Base-by-base conservation (phyloP, 805 yeast species). In the Yamadazyma tumulicola region DNA sequence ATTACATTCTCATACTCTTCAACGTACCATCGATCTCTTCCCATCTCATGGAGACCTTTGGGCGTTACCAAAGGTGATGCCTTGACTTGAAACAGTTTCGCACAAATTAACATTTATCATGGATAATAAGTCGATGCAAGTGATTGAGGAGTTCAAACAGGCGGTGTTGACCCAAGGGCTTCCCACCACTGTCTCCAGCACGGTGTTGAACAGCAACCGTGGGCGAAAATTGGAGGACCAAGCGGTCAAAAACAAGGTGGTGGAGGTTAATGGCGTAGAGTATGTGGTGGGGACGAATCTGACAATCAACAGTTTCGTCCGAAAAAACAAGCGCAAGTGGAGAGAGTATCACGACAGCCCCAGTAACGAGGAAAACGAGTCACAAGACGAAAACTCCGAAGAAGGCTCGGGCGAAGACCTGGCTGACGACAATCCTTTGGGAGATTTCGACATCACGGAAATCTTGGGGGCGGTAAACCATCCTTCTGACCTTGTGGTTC, bases 381-480 rank as follows among this genome's bases (percentile, higher is more conserved):
- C 39, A n/a, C 31, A 31, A n/a, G 23, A 24, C 10, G 31, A 9
- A 6, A 10, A 31, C 11, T 40, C 39, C 6, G 45, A 40, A 13
- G 38, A 31, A 6, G 41, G 34, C 15, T 47, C 42, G 10, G 32
- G 38, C 14, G 38, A 32, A 2, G 43, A 26, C 4, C 43, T 36
- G 2, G 41, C 33, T 18, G 55, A 49, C n/a, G 53, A 46, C 4
- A 44, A 60, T 28, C 64, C 66, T 5, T 49, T 64, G 34, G 52
- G 54, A 29, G 49, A 46, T 27, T 35, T 64, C 16, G 52, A 52
- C 14, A 42, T 67, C 17, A 45, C 61, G 6, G 67, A 79, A 28
- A 66, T 88, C 13, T 61, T 93, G 40, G 76, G 81, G 4, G 96
- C 97, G 0, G 75, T 93, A 10, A 68, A 77, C 6, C 84, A 85